Evolutionary conservation across 2,329 filamentous ascomycete species (phyloP).

Genomic region (Cordyceps javanica): DNA sequence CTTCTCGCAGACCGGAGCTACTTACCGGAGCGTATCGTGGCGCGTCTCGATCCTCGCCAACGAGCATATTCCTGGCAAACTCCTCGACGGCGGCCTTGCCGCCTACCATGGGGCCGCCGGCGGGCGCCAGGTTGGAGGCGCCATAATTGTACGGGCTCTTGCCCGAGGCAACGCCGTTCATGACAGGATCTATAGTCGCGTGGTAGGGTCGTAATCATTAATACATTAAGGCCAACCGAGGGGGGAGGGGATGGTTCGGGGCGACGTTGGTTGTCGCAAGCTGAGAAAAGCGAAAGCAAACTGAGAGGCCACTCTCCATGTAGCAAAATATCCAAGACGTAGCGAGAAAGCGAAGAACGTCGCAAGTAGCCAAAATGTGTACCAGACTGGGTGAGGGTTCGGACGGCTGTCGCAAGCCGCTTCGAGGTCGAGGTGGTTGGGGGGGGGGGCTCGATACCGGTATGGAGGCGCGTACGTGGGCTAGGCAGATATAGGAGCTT

Average conservation of each 20-base stretch:
- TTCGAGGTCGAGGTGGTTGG: neutral
- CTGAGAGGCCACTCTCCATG: neutral
- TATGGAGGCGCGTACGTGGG: neutral
- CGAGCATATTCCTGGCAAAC: conserved; percentile 50
- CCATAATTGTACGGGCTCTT: conserved; percentile 31
- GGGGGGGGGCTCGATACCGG: neutral
- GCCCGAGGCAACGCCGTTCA: conserved; percentile 35
- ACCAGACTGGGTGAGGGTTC: neutral
- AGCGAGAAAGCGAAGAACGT: neutral
- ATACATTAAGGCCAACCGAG: conserved; percentile 13
- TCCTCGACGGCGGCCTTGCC: conserved; percentile 50
- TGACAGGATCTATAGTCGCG: conserved; percentile 19
- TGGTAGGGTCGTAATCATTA: conserved; percentile 2
- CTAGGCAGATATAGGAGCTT: neutral
- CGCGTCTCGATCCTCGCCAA: conserved; percentile 47
- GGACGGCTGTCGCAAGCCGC: neutral
- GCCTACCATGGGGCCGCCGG: conserved; percentile 27
- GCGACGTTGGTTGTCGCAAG: conserved; percentile 11
- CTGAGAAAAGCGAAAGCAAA: neutral
- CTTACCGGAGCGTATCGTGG: conserved; percentile 54
- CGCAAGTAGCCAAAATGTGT: neutral
- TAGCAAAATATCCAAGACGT: neutral
- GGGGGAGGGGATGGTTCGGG: conserved; percentile 9
- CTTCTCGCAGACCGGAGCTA: neutral
- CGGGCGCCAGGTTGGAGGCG: conserved; percentile 25